Evolutionary conservation across 2,329 filamentous ascomycete species (phyloP).

Genomic region (Ophiostoma novo-ulmi): DNA sequence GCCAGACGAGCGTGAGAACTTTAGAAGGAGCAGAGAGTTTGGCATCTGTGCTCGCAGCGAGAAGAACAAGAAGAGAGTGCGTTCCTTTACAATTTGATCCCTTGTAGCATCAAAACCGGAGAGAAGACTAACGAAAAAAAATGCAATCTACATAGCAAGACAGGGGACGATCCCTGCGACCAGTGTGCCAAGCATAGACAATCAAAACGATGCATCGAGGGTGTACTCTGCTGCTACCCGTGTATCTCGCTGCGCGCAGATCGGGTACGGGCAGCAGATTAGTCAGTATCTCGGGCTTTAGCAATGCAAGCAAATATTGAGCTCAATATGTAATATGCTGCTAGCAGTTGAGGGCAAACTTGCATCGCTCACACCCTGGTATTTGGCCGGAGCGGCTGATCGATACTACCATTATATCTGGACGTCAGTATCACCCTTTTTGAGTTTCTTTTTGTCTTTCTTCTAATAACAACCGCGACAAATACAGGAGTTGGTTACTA

Average conservation of each 20-base stretch:
- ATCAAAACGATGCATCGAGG: not conserved
- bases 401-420: too few species aligned
- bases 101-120: not conserved
- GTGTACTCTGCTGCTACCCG: not conserved
- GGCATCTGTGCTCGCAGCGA: not conserved
- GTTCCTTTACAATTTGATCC: not conserved
- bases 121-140: not conserved
- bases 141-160: not conserved
- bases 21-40: not conserved
- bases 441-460: too few species aligned
- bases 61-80: not conserved
- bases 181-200: not conserved
- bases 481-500: too few species aligned
- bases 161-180: not conserved
- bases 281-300: not conserved
- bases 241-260: not conserved
- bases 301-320: too few species aligned
- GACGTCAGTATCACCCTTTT: too few species aligned
- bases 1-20: not conserved
- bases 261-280: not conserved
- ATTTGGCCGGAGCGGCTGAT: too few species aligned
- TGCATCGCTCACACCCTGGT: too few species aligned
- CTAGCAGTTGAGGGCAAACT: too few species aligned
- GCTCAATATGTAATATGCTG: too few species aligned
- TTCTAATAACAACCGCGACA: too few species aligned